Evolutionary conservation across 2,329 filamentous ascomycete genomes (phyloP).

Genomic region (Rutstroemia sp.): DNA sequence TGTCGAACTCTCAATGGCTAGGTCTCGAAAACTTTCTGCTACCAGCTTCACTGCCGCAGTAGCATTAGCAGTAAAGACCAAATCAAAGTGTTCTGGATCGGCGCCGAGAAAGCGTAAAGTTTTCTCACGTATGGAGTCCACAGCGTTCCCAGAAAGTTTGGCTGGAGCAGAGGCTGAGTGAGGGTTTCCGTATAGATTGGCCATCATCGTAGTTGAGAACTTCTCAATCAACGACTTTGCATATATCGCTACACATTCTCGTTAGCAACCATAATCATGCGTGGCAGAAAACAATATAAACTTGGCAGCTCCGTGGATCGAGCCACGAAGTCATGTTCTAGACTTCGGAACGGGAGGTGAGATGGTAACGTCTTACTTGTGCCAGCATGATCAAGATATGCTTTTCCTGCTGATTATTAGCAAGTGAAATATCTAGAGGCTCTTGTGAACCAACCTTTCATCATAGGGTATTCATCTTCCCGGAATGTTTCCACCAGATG

Average conservation of each 20-base stretch:
- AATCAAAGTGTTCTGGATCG: constrained; percentile 70
- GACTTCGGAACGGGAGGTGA: neutral
- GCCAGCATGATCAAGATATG: constrained; percentile 89
- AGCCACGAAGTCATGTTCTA: neutral
- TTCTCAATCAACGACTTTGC: constrained; percentile 70
- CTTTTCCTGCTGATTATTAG: constrained; percentile 44
- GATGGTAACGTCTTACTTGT: constrained; percentile 39
- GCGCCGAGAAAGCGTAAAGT: constrained; percentile 72
- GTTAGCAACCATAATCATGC: neutral
- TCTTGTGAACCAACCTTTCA: constrained; percentile 43
- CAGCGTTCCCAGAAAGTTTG: constrained; percentile 61
- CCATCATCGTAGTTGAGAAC: constrained; percentile 73
- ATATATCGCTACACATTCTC: constrained; percentile 44
- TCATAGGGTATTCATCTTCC: constrained; percentile 57
- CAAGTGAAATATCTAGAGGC: neutral
- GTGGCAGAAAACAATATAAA: neutral
- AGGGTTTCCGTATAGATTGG: constrained; percentile 78
- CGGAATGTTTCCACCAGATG: constrained; percentile 49
- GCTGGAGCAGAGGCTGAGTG: constrained; percentile 80
- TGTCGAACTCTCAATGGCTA: constrained; percentile 52
- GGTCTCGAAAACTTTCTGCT: constrained; percentile 64
- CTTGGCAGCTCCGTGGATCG: neutral
- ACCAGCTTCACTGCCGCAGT: constrained; percentile 86
- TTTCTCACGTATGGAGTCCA: constrained; percentile 67
- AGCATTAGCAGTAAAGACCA: constrained; percentile 89